A percentile compares a stretch with the other conserved stretches of the same genome.
These are phyloP conservation scores for Cladophialophora immunda DNA, from an alignment of 2,329 filamentous ascomycete genomes.

Conservation along the genomic window DNA sequence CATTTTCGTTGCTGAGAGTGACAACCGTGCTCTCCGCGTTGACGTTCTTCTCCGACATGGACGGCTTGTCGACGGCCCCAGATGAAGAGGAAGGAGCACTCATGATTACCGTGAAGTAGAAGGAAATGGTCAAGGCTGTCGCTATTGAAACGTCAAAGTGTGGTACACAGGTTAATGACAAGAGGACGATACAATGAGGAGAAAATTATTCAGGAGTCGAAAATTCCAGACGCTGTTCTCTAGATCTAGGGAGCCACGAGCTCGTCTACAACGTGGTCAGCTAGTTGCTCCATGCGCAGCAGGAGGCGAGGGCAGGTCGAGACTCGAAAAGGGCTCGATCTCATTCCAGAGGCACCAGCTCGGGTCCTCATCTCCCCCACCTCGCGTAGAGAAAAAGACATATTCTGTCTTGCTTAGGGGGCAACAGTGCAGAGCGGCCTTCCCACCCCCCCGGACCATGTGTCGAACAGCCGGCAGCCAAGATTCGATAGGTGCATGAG, in stretches of 20 bases:
- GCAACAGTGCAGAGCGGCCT: not conserved
- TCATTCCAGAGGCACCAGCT: not conserved
- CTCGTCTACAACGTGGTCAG: constrained; percentile 1
- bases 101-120: not conserved
- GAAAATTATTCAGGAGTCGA: not conserved
- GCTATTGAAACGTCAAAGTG: not conserved
- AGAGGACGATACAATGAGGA: not conserved
- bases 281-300: not conserved
- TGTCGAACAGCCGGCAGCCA: not conserved
- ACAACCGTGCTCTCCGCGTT: constrained; percentile 13
- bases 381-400: constrained; percentile 1
- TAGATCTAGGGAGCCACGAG: not conserved
- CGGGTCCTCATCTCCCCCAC: constrained; percentile 1
- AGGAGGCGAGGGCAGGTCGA: not conserved
- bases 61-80: not conserved
- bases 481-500: not conserved
- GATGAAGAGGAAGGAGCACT: constrained; percentile 9
- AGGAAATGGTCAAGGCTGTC: not conserved
- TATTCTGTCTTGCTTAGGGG: not conserved
- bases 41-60: constrained; percentile 16
- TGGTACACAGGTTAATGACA: not conserved
- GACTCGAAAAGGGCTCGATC: not conserved
- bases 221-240: not conserved
- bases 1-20: constrained; percentile 28
- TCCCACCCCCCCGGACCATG: not conserved